phyloP scores from a whole-genome alignment of 306 rosid species.

The Corylus americana region DNA sequence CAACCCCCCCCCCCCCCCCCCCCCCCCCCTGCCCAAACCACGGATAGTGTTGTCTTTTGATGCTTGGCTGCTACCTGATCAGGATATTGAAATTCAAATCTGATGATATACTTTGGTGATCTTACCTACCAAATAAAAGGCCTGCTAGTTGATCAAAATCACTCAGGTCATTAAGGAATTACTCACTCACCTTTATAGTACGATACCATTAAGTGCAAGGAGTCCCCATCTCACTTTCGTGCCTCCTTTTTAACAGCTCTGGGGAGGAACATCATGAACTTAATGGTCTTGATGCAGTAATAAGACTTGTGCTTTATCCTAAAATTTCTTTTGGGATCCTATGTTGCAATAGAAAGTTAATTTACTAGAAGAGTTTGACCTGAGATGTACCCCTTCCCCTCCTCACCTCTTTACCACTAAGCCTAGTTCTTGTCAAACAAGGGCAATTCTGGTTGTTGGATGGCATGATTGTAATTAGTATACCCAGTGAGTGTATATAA shows the following conservation, averaged over 20 bases:
- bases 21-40: too few relatives aligned
- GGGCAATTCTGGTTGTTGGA: background rate
- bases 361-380: background rate
- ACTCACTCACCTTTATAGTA: background rate
- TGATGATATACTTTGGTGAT: background rate
- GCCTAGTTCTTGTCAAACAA: background rate
- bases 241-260: background rate
- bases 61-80: background rate
- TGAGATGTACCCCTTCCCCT: background rate
- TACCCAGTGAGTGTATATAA: background rate
- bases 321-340: background rate
- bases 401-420: background rate
- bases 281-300: background rate
- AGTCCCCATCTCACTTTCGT: background rate
- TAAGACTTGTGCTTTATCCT: background rate
- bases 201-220: background rate
- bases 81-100: background rate
- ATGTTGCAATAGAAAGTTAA: background rate
- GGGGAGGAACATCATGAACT: too few relatives aligned
- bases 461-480: background rate
- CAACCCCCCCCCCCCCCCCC: too few relatives aligned
- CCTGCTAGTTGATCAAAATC: background rate
- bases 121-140: conserved; percentile 5
- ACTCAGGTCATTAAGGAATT: background rate
- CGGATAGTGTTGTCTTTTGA: background rate